phyloP scores from a whole-genome alignment of 495 filamentous ascomycete species.

The Penicillium coprophilum region DNA sequence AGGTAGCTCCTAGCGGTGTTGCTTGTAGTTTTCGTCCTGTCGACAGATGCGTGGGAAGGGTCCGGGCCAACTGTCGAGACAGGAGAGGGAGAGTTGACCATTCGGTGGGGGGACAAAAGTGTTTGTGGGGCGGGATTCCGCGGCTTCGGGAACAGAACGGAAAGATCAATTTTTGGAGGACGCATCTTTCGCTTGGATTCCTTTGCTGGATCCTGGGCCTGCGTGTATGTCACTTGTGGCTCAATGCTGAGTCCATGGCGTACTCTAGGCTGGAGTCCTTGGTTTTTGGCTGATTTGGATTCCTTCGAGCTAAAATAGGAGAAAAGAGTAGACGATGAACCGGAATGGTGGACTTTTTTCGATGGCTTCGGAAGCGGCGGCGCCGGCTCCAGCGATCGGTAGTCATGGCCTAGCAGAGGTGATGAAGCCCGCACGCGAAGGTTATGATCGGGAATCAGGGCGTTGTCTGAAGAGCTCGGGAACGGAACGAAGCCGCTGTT shows the following conservation, averaged over 20 bases:
- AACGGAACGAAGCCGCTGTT: slow-evolving; percentile 28
- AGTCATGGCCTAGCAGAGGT: slow-evolving; percentile 42
- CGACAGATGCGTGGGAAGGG: slow-evolving; percentile 22
- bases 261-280: slow-evolving; percentile 25
- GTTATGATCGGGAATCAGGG: slow-evolving; percentile 25
- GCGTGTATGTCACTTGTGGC: slow-evolving; percentile 27
- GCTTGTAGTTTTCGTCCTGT: slow-evolving; percentile 15
- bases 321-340: slow-evolving; percentile 39
- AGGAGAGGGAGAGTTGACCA: slow-evolving; percentile 46
- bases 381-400: slow-evolving; percentile 27
- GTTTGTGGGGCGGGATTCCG: slow-evolving; percentile 27
- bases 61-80: slow-evolving; percentile 39
- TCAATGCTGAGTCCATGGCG: slow-evolving; percentile 27
- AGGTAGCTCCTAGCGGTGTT: slow-evolving; percentile 26
- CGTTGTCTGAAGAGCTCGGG: slow-evolving; percentile 24
- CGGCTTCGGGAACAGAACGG: slow-evolving; percentile 49
- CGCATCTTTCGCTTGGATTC: slow-evolving; percentile 45
- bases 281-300: slow-evolving; percentile 22
- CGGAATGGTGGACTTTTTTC: slow-evolving; percentile 38
- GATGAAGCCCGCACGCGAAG: slow-evolving; percentile 48
- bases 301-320: slow-evolving; percentile 41
- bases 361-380: slow-evolving; percentile 30
- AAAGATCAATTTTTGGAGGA: slow-evolving; percentile 46
- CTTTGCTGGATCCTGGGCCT: slow-evolving; percentile 27
- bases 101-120: slow-evolving; percentile 47